phyloP scores from a whole-genome alignment of 202 grass and related monocot genomes.

The Tripidium arundinaceum region DNA sequence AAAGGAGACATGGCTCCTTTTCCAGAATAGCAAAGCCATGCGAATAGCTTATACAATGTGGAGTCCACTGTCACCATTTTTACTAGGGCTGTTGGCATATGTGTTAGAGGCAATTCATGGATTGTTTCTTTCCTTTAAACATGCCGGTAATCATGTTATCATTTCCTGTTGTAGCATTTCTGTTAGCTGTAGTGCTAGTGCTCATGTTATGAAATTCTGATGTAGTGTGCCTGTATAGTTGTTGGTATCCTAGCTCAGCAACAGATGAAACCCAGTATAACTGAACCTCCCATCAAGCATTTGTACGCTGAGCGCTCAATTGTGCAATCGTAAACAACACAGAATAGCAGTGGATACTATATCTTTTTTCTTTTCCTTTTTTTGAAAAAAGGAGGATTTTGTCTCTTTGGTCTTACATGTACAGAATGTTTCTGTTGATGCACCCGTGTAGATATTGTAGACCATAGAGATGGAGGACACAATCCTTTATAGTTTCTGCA shows the following conservation, averaged over 20 bases:
- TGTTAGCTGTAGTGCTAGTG: not conserved
- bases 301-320: not conserved
- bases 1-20: not conserved
- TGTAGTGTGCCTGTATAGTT: not conserved
- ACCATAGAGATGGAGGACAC: not conserved
- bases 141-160: not conserved
- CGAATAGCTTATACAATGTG: not conserved
- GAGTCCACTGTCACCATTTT: not conserved
- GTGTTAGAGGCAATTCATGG: constrained; percentile 11
- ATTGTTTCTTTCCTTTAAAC: constrained; percentile 6
- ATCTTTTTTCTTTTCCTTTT: not conserved
- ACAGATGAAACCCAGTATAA: not conserved
- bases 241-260: not conserved
- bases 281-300: not conserved
- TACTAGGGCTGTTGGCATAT: constrained; percentile 10
- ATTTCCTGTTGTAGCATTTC: not conserved
- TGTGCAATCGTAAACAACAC: not conserved
- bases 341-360: not conserved
- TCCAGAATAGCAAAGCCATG: constrained; percentile 1
- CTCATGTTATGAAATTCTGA: not conserved
- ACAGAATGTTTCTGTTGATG: not conserved
- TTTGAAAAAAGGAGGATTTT: not conserved
- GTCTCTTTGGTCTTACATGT: not conserved
- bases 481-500: not conserved
- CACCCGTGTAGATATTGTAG: not conserved